Percentiles rank a stretch among this genome's conserved stretches.
Conservation (phyloP, 805 yeast species). For the Ogataea polymorpha region DNA sequence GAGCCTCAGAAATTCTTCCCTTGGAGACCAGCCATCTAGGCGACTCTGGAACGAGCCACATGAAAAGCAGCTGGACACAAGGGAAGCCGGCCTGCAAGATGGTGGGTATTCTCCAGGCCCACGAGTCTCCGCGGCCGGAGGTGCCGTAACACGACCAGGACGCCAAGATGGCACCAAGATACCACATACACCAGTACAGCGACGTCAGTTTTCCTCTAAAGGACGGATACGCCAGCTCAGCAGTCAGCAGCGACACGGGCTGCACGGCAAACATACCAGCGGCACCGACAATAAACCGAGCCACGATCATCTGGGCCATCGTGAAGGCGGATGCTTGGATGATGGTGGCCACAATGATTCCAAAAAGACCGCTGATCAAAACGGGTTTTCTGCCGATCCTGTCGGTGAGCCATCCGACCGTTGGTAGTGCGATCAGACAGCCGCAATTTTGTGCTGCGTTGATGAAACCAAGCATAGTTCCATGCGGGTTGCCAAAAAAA, state of each 20-base stretch:
- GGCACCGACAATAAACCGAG: slow-evolving; percentile 48
- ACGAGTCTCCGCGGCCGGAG: slow-evolving; percentile 28
- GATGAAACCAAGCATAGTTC: slow-evolving; percentile 35
- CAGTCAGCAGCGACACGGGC: slow-evolving; percentile 46
- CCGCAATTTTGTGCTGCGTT: slow-evolving; percentile 40
- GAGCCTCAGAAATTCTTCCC: slow-evolving; percentile 37
- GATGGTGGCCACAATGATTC: slow-evolving; percentile 53
- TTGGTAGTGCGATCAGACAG: slow-evolving; percentile 27
- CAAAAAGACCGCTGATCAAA: slow-evolving; percentile 47
- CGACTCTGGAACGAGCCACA: slow-evolving; percentile 42
- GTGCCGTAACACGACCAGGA: slow-evolving; percentile 47
- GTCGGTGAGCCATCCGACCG: slow-evolving; percentile 39
- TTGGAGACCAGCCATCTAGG: slow-evolving; percentile 41
- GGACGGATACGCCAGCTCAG: slow-evolving; percentile 49
- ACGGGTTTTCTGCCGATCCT: slow-evolving; percentile 57
- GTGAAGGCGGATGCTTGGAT: slow-evolving; percentile 45
- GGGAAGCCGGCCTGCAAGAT: slow-evolving; percentile 50
- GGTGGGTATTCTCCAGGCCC: slow-evolving; percentile 57
- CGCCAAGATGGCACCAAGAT: slow-evolving; percentile 44
- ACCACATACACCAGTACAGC: slow-evolving; percentile 47
- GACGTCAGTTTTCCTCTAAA: slow-evolving; percentile 42
- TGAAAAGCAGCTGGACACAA: slow-evolving; percentile 34
- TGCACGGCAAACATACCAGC: slow-evolving; percentile 43
- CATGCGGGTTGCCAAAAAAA: slow-evolving; percentile 34
- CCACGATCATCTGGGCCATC: slow-evolving; percentile 36